phyloP scores from a whole-genome alignment of 805 yeast species.

The Candida nitratophila region DNA sequence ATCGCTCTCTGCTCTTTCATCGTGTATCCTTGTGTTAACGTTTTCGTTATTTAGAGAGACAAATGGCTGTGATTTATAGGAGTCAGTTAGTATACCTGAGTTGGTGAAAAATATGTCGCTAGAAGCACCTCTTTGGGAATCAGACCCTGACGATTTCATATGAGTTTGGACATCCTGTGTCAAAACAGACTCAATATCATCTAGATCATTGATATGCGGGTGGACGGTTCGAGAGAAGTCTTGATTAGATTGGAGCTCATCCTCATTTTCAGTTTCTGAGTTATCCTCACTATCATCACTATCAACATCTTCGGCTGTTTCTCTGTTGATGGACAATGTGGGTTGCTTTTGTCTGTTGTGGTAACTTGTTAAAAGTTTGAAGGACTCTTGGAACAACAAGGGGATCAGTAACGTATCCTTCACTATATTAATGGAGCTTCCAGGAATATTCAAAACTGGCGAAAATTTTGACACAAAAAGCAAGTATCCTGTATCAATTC shows the following conservation, averaged over 20 bases:
- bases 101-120: slow-evolving; percentile 11
- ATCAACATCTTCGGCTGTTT: background rate
- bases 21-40: background rate
- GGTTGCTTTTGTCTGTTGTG: too few species aligned
- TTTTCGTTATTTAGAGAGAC: slow-evolving; percentile 11
- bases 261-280: slow-evolving; percentile 1
- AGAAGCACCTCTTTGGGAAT: background rate
- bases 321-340: too few species aligned
- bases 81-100: slow-evolving; percentile 14
- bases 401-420: slow-evolving; percentile 14
- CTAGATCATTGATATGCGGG: slow-evolving; percentile 1
- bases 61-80: slow-evolving; percentile 13
- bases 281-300: slow-evolving; percentile 3
- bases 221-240: too few species aligned
- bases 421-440: slow-evolving; percentile 7
- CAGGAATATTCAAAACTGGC: slow-evolving; percentile 1
- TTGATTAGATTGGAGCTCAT: slow-evolving; percentile 4
- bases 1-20: too few species aligned
- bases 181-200: slow-evolving; percentile 5
- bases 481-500: slow-evolving; percentile 11
- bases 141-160: background rate
- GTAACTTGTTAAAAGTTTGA: slow-evolving; percentile 2
- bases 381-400: slow-evolving; percentile 6
- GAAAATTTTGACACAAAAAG: slow-evolving; percentile 10
- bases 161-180: background rate